Percentiles rank a stretch among this genome's conserved stretches.
These are phyloP conservation scores for Tylopilus sp. DNA, from an alignment of 1,284 basidiomycete species.

Conservation along the genomic window DNA sequence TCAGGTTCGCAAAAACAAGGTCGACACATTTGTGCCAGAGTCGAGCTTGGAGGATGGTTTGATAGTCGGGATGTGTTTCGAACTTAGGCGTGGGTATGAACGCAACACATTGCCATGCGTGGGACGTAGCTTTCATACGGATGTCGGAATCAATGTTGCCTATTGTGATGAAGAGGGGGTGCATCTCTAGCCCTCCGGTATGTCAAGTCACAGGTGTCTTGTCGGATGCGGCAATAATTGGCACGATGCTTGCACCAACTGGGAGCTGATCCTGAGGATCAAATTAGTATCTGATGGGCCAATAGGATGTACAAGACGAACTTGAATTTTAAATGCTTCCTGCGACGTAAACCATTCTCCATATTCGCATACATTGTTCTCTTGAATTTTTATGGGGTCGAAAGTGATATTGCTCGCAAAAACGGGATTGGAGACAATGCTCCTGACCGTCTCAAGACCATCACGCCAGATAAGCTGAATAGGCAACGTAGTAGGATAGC, in stretches of 20 bases:
- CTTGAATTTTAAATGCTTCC: too few species aligned
- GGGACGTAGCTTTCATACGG: slow-evolving; percentile 11
- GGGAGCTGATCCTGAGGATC: too few species aligned
- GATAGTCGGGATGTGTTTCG: background rate
- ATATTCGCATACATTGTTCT: too few species aligned
- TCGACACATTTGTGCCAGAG: background rate
- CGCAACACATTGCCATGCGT: slow-evolving; percentile 14
- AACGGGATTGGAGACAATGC: too few species aligned
- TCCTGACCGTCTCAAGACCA: too few species aligned
- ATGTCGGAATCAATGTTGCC: slow-evolving; percentile 17
- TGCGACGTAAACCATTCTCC: too few species aligned
- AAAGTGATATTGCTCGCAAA: too few species aligned
- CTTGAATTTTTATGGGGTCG: too few species aligned
- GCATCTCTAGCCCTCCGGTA: slow-evolving; percentile 14
- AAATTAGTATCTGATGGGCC: too few species aligned
- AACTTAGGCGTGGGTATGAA: background rate
- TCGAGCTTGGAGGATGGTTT: background rate
- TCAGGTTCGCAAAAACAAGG: background rate
- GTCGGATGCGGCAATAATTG: slow-evolving; percentile 3
- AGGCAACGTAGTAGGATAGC: too few species aligned
- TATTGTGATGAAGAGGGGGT: slow-evolving; percentile 17
- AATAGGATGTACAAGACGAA: too few species aligned
- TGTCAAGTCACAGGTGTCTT: slow-evolving; percentile 10
- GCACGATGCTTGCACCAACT: background rate
- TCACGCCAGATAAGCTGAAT: too few species aligned